Conservation (phyloP, 192 early-diverging fungal genomes). For the Coemansia sp. region DNA sequence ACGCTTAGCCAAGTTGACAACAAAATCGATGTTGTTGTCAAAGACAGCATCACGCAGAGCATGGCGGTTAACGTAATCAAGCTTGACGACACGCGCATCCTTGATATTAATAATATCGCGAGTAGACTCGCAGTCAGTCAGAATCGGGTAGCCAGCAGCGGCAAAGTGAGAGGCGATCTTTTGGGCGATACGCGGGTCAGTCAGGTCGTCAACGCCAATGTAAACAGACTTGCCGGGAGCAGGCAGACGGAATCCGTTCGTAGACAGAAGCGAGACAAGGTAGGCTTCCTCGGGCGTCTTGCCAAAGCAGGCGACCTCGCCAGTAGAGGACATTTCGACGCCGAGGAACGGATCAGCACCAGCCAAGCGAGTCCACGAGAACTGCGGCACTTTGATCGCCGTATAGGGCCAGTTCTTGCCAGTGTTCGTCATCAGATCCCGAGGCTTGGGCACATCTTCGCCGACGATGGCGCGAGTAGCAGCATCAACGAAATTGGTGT, state of each 20-base stretch:
- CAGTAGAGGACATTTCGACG: constrained; percentile 98
- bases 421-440: constrained; percentile 56
- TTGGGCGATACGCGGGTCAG: constrained; percentile 67
- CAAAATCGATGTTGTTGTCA: constrained; percentile 68
- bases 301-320: constrained; percentile 98
- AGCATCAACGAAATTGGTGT: constrained; percentile 87
- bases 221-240: constrained; percentile 62
- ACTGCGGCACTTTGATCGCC: constrained; percentile 94
- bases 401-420: constrained; percentile 66
- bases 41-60: constrained; percentile 62
- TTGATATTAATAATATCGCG: constrained; percentile 46
- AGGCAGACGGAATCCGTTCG: constrained; percentile 92
- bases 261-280: constrained; percentile 77
- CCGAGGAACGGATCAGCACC: constrained; percentile 97
- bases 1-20: constrained; percentile 71
- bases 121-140: constrained; percentile 68
- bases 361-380: constrained; percentile 92
- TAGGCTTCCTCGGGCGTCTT: constrained; percentile 87
- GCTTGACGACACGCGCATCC: constrained; percentile 48
- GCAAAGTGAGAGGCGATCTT: constrained; percentile 68
- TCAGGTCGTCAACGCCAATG: constrained; percentile 75
- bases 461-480: constrained; percentile 83
- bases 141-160: constrained; percentile 68
- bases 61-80: constrained; percentile 61
- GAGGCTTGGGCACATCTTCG: constrained; percentile 61